phyloP scores from a whole-genome alignment of 371 early-diverging fungal genomes.

The Vairimorpha necatrix region DNA sequence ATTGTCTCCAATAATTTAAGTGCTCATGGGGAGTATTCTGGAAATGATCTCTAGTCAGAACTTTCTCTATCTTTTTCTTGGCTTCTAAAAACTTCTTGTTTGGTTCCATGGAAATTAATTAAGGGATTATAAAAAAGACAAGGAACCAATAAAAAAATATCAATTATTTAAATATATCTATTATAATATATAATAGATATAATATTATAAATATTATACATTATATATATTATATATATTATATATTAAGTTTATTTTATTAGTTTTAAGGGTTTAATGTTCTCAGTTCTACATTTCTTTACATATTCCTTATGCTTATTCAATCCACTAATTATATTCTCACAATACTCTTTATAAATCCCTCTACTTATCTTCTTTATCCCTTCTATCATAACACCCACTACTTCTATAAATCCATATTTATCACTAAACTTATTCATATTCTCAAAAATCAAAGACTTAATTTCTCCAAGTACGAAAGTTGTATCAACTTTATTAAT shows the following conservation, averaged over 20 bases:
- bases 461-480: constrained; percentile 25
- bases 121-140: neutral
- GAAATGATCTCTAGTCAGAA: constrained; percentile 18
- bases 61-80: neutral
- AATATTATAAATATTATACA: neutral
- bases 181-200: too few relatives aligned
- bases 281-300: constrained; percentile 23
- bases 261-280: neutral
- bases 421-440: constrained; percentile 9
- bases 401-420: constrained; percentile 30
- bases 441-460: constrained; percentile 7
- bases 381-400: constrained; percentile 19
- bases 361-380: constrained; percentile 29
- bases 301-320: constrained; percentile 25
- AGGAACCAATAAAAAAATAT: neutral
- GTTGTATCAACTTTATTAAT: neutral
- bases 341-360: constrained; percentile 27
- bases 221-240: neutral
- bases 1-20: neutral
- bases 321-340: neutral
- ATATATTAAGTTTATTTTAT: neutral
- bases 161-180: too few relatives aligned
- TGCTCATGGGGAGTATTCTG: constrained; percentile 17
- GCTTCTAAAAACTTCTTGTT: neutral
- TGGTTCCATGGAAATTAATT: neutral